Base-by-base conservation (phyloP, 2,329 filamentous ascomycete species). In the Nectriaceae sp. region DNA sequence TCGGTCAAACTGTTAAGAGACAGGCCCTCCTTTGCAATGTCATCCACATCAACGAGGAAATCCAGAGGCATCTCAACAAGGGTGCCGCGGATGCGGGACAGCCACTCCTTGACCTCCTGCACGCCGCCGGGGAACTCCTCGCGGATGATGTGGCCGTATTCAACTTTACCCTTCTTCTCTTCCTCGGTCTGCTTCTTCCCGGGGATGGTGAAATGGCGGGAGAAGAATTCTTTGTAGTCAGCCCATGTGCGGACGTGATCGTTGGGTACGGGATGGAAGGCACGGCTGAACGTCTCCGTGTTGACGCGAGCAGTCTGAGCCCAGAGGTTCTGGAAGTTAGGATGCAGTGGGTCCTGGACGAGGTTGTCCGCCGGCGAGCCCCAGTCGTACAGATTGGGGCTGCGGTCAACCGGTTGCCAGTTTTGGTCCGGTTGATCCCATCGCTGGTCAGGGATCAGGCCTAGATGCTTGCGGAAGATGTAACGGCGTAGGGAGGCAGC, bases 401-500 rank as follows among this genome's bases (percentile, higher is more conserved):
- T 82, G 42, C 82, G 79, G 48, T 80, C 79, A 1, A 92, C 83
- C 0, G 90, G 89, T 44, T 86, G 83, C 59, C 90, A 92, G 70
- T 96, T 96, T 46, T 80, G 77, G 59, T 88, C 81, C 4, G 85
- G 78, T 3, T 70, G 73, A 50, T 87, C 88, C 60, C 86, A 83
- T 26, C 76, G 74, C 67, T 96, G 90, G 8, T 89, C 77, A 0
- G 87, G 85, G 10, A 96, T 76, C 8, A 96, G 78, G 37, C 93
- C 93, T 2, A 97, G 80, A 65, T 97, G 93, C 73, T 97, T 95
- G 58, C 92, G 84, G 83, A 90, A 96, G 54, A 97, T 82, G 65
- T 91, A 84, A 29, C 92, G 83, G 19, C 93, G 88, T 11, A 97
- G 84, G 1, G 87, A 89, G 4, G 89, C 76, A 2, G 91, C 91